Evolutionary conservation across 768 basidiomycete genomes (phyloP).

Genomic region (Tremella mesenterica): DNA sequence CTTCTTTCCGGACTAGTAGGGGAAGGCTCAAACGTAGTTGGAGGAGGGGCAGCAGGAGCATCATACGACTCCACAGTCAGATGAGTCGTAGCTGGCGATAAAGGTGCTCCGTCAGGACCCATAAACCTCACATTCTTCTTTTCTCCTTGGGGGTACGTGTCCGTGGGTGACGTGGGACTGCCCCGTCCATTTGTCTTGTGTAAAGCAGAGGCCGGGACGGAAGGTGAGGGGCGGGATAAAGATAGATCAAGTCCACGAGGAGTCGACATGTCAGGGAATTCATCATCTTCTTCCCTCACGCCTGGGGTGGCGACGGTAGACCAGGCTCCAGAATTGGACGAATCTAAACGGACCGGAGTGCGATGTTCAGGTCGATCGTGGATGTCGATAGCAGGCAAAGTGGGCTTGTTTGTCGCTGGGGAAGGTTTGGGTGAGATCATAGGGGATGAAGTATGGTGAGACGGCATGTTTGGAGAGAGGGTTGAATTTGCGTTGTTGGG

Average conservation of each 20-base stretch:
- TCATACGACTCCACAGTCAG: slow-evolving; percentile 35
- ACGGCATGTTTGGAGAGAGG: slow-evolving; percentile 1
- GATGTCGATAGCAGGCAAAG: slow-evolving; percentile 16
- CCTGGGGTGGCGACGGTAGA: slow-evolving; percentile 72
- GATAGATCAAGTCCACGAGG: slow-evolving; percentile 8
- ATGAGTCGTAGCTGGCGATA: slow-evolving; percentile 36
- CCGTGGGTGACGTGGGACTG: background rate
- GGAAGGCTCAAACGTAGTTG: slow-evolving; percentile 23
- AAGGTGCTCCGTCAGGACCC: slow-evolving; percentile 42
- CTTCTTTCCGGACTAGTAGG: slow-evolving; percentile 1
- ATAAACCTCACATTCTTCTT: slow-evolving; percentile 42
- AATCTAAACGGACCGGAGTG: slow-evolving; percentile 14
- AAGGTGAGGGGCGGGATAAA: too few relatives aligned
- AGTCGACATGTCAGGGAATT: slow-evolving; percentile 9
- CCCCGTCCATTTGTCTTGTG: background rate
- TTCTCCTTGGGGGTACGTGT: slow-evolving; percentile 16
- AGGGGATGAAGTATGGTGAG: slow-evolving; percentile 13
- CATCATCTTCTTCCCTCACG: slow-evolving; percentile 28
- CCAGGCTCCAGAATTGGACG: slow-evolving; percentile 56
- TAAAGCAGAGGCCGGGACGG: slow-evolving; percentile 1
- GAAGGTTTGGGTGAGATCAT: slow-evolving; percentile 24
- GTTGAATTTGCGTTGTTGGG: slow-evolving; percentile 4
- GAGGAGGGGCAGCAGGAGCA: slow-evolving; percentile 34
- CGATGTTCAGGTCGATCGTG: slow-evolving; percentile 3
- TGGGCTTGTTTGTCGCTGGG: slow-evolving; percentile 4